phyloP scores from a whole-genome alignment of 805 yeast genomes.

The Starmerella lactis-condensi region DNA sequence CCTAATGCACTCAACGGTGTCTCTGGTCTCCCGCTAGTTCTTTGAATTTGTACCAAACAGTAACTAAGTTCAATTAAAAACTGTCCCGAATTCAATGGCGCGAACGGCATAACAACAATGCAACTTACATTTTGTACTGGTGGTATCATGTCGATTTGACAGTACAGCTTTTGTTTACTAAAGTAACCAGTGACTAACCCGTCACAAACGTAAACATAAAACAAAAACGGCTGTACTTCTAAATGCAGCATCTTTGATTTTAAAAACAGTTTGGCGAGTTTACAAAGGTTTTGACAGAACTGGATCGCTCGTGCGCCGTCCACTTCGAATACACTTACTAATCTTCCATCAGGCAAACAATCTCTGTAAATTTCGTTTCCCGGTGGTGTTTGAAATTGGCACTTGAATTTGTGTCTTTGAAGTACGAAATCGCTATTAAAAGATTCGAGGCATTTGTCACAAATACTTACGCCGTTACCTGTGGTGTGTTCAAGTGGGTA shows the following conservation, averaged over 20 bases:
- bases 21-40: constrained; percentile 79
- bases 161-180: constrained; percentile 49
- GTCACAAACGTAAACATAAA: constrained; percentile 63
- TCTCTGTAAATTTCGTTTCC: constrained; percentile 82
- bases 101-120: constrained; percentile 74
- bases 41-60: constrained; percentile 53
- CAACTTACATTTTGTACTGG: constrained; percentile 68
- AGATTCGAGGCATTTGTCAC: constrained; percentile 72
- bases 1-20: constrained; percentile 85
- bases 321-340: constrained; percentile 65
- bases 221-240: constrained; percentile 89
- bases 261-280: constrained; percentile 71
- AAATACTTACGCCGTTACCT: constrained; percentile 45
- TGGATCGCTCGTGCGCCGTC: constrained; percentile 72
- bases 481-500: constrained; percentile 72
- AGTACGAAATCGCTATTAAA: constrained; percentile 49
- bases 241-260: constrained; percentile 83
- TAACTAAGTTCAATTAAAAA: constrained; percentile 80
- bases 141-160: constrained; percentile 2
- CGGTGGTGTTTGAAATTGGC: constrained; percentile 59
- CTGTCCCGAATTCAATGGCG: constrained; percentile 74
- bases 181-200: constrained; percentile 74
- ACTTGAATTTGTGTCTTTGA: constrained; percentile 57
- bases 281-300: constrained; percentile 78
- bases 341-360: no score